Percentiles rank a stretch among this genome's conserved stretches.
Conservation (phyloP, 805 yeast species). For the Isabelozyma pseudorhagii region DNA sequence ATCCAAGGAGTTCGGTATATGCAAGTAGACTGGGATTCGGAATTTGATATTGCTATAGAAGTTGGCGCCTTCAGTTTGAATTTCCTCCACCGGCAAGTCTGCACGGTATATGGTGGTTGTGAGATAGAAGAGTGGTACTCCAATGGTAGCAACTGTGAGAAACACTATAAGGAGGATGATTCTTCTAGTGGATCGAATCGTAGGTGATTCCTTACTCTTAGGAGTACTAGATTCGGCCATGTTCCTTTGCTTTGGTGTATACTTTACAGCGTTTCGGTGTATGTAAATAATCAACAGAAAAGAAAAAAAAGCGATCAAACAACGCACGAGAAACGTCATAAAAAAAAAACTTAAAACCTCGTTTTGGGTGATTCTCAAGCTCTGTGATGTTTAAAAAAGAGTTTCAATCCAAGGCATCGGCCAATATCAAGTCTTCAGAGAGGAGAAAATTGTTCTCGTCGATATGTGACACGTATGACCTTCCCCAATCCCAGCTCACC, state of each 20-base stretch:
- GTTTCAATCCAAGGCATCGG: slow-evolving; percentile 63
- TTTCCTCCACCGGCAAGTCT: slow-evolving; percentile 47
- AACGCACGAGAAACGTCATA: too few species aligned
- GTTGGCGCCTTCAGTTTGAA: slow-evolving; percentile 28
- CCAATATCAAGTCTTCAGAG: slow-evolving; percentile 82
- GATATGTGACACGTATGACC: slow-evolving; percentile 40
- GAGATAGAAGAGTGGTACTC: slow-evolving; percentile 55
- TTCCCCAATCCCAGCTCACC: slow-evolving; percentile 37
- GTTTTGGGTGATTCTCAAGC: too few species aligned
- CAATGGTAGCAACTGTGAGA: slow-evolving; percentile 26
- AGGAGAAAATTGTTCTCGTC: slow-evolving; percentile 50
- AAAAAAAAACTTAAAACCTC: too few species aligned
- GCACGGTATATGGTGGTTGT: slow-evolving; percentile 68
- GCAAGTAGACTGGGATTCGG: slow-evolving; percentile 44
- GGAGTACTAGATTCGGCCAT: too few species aligned
- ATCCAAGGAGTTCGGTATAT: slow-evolving; percentile 26
- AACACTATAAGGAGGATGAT: slow-evolving; percentile 3
- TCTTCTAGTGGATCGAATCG: background rate
- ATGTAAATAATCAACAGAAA: too few species aligned
- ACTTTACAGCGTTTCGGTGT: too few species aligned
- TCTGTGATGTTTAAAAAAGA: slow-evolving; percentile 52
- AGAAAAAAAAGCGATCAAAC: too few species aligned
- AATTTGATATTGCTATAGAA: slow-evolving; percentile 20
- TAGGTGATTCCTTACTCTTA: background rate
- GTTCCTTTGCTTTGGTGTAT: too few species aligned